Conservation (phyloP, 1,139 yeast species). For the Groenewaldozyma auringiensis region DNA sequence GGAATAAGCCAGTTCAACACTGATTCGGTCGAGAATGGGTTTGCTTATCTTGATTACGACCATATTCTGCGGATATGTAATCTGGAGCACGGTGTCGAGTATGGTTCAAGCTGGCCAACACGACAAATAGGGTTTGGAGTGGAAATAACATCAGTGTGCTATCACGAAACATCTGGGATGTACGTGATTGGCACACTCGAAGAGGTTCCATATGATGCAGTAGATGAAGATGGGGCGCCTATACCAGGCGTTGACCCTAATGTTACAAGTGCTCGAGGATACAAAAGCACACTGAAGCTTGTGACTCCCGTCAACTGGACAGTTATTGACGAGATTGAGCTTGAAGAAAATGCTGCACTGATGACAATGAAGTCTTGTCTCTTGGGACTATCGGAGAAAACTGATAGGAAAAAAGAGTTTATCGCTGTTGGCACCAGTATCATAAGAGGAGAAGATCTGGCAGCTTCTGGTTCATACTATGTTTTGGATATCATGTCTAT, state of each 20-base stretch:
- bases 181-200: conserved; percentile 58
- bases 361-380: conserved; percentile 51
- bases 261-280: conserved; percentile 46
- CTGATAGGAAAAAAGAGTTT: conserved; percentile 56
- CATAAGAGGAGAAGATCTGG: conserved; percentile 73
- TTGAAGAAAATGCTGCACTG: conserved; percentile 62
- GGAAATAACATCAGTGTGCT: conserved; percentile 47
- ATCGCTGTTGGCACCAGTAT: conserved; percentile 73
- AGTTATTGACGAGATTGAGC: conserved; percentile 60
- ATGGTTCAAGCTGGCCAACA: conserved; percentile 20
- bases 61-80: conserved; percentile 41
- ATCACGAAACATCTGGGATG: conserved; percentile 62
- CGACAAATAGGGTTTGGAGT: conserved; percentile 29
- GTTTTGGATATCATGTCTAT: conserved; percentile 72
- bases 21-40: conserved; percentile 38
- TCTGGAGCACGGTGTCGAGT: conserved; percentile 20
- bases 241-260: conserved; percentile 52
- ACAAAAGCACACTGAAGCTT: conserved; percentile 54
- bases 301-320: conserved; percentile 73
- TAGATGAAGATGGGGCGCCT: conserved; percentile 68
- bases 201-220: conserved; percentile 54
- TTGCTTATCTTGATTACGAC: conserved; percentile 64
- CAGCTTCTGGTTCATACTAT: conserved; percentile 73
- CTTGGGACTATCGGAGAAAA: conserved; percentile 46
- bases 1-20: conserved; percentile 27